Base-by-base conservation (phyloP, 768 basidiomycete genomes). In the Asterophora parasitica region DNA sequence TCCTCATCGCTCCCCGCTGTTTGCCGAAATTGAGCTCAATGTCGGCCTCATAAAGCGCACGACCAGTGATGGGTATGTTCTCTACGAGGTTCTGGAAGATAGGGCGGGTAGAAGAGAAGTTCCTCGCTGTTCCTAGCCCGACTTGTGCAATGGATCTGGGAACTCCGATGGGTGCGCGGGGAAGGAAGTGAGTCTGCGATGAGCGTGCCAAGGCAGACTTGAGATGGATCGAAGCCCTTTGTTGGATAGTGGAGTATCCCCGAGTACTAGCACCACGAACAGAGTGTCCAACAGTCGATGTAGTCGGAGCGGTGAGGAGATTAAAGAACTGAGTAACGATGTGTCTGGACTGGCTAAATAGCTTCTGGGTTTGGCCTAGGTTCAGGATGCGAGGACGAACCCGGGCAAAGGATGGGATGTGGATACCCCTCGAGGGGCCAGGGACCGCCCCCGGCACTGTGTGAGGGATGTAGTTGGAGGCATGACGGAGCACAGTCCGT, bases 11-110 rank as follows among this genome's bases (percentile, higher is more conserved):
- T 32, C 56, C 61, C 50, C 62, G 55, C 51, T 78, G 75, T 64
- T 81, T 72, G 51, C 68, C 72, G 55, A 69, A 62, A 52, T 79
- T 75, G 19, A 81, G 27, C 34, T 89, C 81, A 74, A 80, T 78
- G 59, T 90, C 86, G 0, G 78, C 81, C 61, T 90, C 84, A 61
- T 80, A 81, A 35, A 91, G 69, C 2, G 90, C 83, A 20, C 91
- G 77, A 7, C 77, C 78, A 1, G 80, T 75, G n/a, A 93, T 66
- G 6, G 91, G 90, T 0, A 88, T 81, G 57, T 90, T 90, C 61
- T 90, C 78, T 2, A 81, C 80, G 34, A 93, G 63, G 60, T 86
- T 82, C 61, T 89, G 82, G 71, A 92, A 91, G 36, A 91, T 74
- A 3, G 86, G 85, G 2, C 84, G 79, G 9, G 74, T 76, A 2